phyloP scores from a whole-genome alignment of 805 yeast genomes.

The Novakomyces olei region DNA sequence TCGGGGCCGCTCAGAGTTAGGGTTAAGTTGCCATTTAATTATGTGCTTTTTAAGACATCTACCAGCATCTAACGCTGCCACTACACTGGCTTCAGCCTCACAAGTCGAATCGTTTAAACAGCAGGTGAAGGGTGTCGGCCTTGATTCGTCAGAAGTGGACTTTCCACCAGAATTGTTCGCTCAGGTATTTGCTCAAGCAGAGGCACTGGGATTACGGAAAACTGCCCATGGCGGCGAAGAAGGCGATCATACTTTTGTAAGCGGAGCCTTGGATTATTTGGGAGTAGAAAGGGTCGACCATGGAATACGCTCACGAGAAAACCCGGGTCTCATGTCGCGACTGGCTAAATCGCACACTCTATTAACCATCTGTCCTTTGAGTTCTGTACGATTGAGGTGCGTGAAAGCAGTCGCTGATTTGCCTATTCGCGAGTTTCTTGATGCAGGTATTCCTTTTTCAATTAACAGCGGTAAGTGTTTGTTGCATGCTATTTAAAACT shows the following conservation, averaged over 20 bases:
- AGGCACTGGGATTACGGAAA: conserved; percentile 31
- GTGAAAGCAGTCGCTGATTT: neutral
- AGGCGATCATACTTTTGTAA: neutral
- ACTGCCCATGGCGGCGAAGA: conserved; percentile 15
- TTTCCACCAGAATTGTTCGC: conserved; percentile 51
- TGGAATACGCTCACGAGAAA: neutral
- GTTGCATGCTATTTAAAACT: too few species aligned
- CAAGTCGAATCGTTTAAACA: conserved; percentile 20
- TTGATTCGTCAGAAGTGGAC: conserved; percentile 59
- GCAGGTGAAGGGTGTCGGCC: conserved; percentile 54
- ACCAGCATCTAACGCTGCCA: conserved; percentile 35
- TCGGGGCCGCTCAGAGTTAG: conserved; percentile 36
- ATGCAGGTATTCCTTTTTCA: too few species aligned
- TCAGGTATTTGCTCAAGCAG: conserved; percentile 36
- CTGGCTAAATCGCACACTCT: neutral
- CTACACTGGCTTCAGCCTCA: conserved; percentile 25
- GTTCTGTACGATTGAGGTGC: neutral
- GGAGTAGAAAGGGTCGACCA: neutral
- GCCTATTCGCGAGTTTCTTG: too few species aligned
- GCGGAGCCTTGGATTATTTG: neutral
- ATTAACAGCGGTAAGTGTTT: too few species aligned
- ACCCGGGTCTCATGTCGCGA: neutral
- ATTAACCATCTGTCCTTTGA: neutral
- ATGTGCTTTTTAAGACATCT: conserved; percentile 68
- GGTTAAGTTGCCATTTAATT: conserved; percentile 47